Conservation (phyloP, 345 rosid species). For the Geranium rotundifolium region DNA sequence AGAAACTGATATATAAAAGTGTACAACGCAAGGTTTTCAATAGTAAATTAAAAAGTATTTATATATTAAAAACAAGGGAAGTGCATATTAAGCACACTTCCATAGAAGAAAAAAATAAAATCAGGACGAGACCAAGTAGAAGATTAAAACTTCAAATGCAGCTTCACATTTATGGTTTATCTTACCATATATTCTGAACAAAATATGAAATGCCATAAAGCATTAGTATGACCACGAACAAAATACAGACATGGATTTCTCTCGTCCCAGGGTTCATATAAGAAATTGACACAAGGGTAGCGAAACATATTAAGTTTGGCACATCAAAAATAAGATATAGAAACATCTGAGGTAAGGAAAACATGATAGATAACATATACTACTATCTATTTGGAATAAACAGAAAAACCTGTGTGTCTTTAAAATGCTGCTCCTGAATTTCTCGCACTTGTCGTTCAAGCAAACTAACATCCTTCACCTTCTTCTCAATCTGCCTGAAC, state of each 20-base stretch:
- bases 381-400: not conserved
- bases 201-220: not conserved
- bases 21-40: not conserved
- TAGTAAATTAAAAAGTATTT: not conserved
- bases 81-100: not conserved
- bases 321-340: not conserved
- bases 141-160: not conserved
- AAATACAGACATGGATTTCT: not conserved
- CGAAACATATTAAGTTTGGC: not conserved
- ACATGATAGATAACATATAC: too few relatives aligned
- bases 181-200: not conserved
- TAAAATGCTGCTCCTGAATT: constrained; percentile 57
- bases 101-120: not conserved
- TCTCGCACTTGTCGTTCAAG: constrained; percentile 62
- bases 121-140: not conserved
- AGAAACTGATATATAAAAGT: too few relatives aligned
- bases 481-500: constrained; percentile 26
- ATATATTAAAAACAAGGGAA: not conserved
- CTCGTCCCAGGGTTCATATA: not conserved
- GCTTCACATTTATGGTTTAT: not conserved
- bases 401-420: constrained; percentile 64
- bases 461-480: constrained; percentile 28
- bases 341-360: not conserved
- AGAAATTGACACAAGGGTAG: not conserved
- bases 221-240: not conserved